These are phyloP conservation scores for Dactylonectria macrodidyma DNA, from an alignment of 2,329 filamentous ascomycete genomes.

Conservation along the genomic window DNA sequence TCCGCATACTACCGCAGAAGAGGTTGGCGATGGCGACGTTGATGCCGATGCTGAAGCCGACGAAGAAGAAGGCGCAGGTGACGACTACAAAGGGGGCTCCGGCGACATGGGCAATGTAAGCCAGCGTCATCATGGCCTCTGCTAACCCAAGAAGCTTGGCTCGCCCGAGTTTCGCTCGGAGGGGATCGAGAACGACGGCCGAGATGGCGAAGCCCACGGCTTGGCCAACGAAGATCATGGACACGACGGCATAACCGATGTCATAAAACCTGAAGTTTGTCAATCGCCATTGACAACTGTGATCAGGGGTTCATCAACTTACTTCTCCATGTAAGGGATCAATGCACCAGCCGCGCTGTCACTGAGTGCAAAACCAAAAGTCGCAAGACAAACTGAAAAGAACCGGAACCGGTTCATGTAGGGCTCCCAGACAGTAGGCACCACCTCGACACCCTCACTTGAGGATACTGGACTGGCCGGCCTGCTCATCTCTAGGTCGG, in stretches of 20 bases:
- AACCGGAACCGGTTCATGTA: conserved; percentile 81
- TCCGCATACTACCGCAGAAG: conserved; percentile 69
- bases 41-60: conserved; percentile 72
- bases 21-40: conserved; percentile 72
- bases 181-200: conserved; percentile 76
- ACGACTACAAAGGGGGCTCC: conserved; percentile 80
- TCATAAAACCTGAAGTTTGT: conserved; percentile 69
- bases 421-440: conserved; percentile 72
- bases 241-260: conserved; percentile 85
- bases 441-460: conserved; percentile 58
- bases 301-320: conserved; percentile 33
- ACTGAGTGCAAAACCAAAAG: conserved; percentile 79
- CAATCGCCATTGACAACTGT: background rate
- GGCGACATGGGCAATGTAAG: conserved; percentile 76
- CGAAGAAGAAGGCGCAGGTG: conserved; percentile 77
- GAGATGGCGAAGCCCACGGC: conserved; percentile 83
- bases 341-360: conserved; percentile 84
- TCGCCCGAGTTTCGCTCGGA: conserved; percentile 75
- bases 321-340: conserved; percentile 84
- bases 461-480: conserved; percentile 60
- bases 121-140: conserved; percentile 69
- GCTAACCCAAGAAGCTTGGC: conserved; percentile 74
- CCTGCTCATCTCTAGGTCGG: conserved; percentile 68
- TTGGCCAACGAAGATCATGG: conserved; percentile 85
- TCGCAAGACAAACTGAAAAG: conserved; percentile 74